Evolutionary conservation across 176 grass and related monocot species (phyloP), one percentile per base, ranked within the genome.

Genomic region (Eleusine indica): DNA sequence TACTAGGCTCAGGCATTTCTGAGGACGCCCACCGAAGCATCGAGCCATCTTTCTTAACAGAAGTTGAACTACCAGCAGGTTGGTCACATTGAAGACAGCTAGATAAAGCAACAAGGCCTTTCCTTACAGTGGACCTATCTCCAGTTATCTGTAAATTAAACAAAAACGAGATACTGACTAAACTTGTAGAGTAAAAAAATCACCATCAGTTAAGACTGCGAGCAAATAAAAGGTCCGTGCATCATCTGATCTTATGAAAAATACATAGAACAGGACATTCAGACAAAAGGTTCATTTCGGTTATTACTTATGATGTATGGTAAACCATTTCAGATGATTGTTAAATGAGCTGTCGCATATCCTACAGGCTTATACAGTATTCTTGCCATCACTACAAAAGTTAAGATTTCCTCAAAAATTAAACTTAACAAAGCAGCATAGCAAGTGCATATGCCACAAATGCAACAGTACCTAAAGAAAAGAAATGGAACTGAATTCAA

Each of bases 81-180:
- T 57, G 39, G 66, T 84, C 75, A 84, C 75, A 67, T 83, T 88
- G 86, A 74, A 88, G 67, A 84, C 68, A 29, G 68, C 86, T 88
- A 74, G 80, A 88, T 25, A 88, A 54, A 79, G 86, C 81, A 83
- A 88, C 58, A 29, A 88, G 76, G 60, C 75, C 68, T 83, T 79
- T 84, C 35, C 80, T 83, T 79, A 88, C 40, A 71, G 74, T 14
- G 16, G 60, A 29, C 77, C 74, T 67, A 58, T 79, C 75, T 73
- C 86, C 86, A 84, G 81, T 84, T 72, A 88, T 60, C 86, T 88
- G 80, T n/a, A 67, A 77, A 67, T 76, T 28, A 44, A 46, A 46
- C 5, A 73, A 66, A 56, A 73, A 78, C 6, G 64, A 56, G 47
- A 42, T 17, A 56, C n/a, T 51, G 47, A 47, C 1, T 66, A 51